Base-by-base conservation (phyloP, 441 rosid genomes). In the Omphalea diandra region DNA sequence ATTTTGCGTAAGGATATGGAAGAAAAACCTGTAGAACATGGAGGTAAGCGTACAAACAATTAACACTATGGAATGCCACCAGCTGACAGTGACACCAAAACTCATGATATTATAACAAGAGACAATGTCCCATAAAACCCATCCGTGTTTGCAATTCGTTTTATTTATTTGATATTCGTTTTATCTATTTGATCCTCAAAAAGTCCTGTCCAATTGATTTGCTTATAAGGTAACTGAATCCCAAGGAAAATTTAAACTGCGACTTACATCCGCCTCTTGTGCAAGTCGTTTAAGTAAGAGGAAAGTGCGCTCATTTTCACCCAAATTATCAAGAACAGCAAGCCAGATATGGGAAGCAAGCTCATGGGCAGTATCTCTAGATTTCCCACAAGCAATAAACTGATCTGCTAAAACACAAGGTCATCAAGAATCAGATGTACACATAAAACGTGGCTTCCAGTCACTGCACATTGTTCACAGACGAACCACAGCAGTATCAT, bases 261-360 rank as follows among this genome's bases (percentile, higher is more conserved):
- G 29, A 54, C 91, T 85, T 80, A 91, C 98, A 70, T 91, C 96
- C 1, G 76, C 89, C 75, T 93, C 97, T 63, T 76, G 87, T 9
- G 93, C 96, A 24, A 93, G 86, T 17, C 79, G 83, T 76, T 90
- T 93, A 50, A 93, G 96, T 64, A 87, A 72, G 31, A 76, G 75
- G 79, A 87, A 90, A 6, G 93, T 88, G 57, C 79, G 91, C 68
- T 81, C 84, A 0, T 87, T 88, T 74, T 89, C 93, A 77, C 89
- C 94, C 82, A 93, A 64, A 77, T 85, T 86, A 83, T 91, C 87
- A n/a, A 89, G 80, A 78, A 86, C 94, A 60, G 96, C 86, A 63
- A 91, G 62, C 98, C 98, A 90, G 52, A 93, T 84, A 70, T 75
- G 83, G 26, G 91, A 90, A 9, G 83, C 87, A 55, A 91, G 93